phyloP scores from a whole-genome alignment of 2,329 filamentous ascomycete species.

The Fusarium incarnatum region DNA sequence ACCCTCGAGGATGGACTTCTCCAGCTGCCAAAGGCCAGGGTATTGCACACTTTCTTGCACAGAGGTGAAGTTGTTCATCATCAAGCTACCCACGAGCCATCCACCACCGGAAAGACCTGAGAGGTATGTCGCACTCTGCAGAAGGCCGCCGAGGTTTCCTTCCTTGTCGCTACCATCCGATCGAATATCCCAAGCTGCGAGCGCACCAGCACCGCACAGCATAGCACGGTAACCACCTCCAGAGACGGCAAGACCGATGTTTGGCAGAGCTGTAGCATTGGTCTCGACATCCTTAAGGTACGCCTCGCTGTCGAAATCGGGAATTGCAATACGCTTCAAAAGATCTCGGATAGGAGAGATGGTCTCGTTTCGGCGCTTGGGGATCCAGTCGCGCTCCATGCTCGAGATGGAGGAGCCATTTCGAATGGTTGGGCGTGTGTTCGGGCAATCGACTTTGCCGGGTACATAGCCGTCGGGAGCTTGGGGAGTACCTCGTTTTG shows the following conservation, averaged over 20 bases:
- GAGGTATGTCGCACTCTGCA: slow-evolving; percentile 85
- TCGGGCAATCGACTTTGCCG: slow-evolving; percentile 74
- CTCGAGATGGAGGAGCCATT: slow-evolving; percentile 69
- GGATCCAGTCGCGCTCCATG: slow-evolving; percentile 80
- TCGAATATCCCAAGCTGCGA: slow-evolving; percentile 82
- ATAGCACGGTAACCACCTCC: slow-evolving; percentile 90
- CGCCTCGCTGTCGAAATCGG: slow-evolving; percentile 77
- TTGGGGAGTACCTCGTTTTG: slow-evolving; percentile 47
- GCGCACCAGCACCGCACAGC: slow-evolving; percentile 82
- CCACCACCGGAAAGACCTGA: slow-evolving; percentile 84
- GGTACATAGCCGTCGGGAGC: slow-evolving; percentile 75
- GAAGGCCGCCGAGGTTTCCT: slow-evolving; percentile 81
- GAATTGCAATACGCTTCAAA: slow-evolving; percentile 77
- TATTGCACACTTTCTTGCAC: slow-evolving; percentile 55
- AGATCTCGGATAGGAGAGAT: slow-evolving; percentile 80
- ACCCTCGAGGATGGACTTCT: slow-evolving; percentile 56
- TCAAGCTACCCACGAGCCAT: slow-evolving; percentile 87
- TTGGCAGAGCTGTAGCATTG: slow-evolving; percentile 56
- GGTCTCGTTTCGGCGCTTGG: slow-evolving; percentile 77
- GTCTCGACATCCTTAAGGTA: slow-evolving; percentile 68
- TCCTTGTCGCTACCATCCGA: slow-evolving; percentile 60
- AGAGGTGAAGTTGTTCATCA: slow-evolving; percentile 84
- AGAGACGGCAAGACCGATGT: slow-evolving; percentile 80
- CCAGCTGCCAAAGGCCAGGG: slow-evolving; percentile 55
- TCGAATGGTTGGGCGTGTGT: slow-evolving; percentile 75